A percentile compares a stretch with the other conserved stretches of the same genome.
phyloP scores from a whole-genome alignment of 345 rosid genomes.

The Draba incana region DNA sequence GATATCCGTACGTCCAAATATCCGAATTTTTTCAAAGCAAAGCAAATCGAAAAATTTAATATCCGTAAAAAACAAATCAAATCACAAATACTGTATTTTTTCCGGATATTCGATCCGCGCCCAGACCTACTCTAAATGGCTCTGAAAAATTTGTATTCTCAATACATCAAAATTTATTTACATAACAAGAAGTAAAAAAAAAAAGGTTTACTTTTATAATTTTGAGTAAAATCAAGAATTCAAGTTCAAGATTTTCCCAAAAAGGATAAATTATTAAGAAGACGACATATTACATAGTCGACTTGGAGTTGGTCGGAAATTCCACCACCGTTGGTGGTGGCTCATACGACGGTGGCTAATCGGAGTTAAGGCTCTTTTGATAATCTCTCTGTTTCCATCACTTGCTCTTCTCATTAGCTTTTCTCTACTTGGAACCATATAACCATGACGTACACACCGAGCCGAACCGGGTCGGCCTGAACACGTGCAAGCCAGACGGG shows the following conservation, averaged over 20 bases:
- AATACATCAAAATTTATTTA: slow-evolving; percentile 11
- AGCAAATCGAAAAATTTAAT: too few relatives aligned
- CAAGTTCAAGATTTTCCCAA: too few relatives aligned
- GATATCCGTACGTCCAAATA: too few relatives aligned
- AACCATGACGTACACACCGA: slow-evolving; percentile 40
- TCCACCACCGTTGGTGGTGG: slow-evolving; percentile 45
- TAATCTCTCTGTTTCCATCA: slow-evolving; percentile 42
- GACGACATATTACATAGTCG: slow-evolving; percentile 52
- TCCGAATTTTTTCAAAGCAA: too few relatives aligned
- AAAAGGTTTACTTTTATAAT: too few relatives aligned
- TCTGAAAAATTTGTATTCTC: not conserved
- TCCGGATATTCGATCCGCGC: too few relatives aligned
- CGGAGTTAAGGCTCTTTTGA: slow-evolving; percentile 51
- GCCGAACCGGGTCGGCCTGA: slow-evolving; percentile 34
- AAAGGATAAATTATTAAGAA: slow-evolving; percentile 23
- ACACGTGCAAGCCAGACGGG: slow-evolving; percentile 25
- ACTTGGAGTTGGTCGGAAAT: slow-evolving; percentile 56
- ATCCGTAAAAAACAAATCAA: too few relatives aligned
- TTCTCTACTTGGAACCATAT: slow-evolving; percentile 44
- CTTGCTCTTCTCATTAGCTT: slow-evolving; percentile 32
- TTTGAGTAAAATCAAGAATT: not conserved
- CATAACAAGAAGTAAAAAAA: not conserved
- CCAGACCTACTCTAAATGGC: not conserved
- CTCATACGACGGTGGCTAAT: slow-evolving; percentile 39
- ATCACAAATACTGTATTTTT: too few relatives aligned